These are phyloP conservation scores for Sanghuangporus weigelae DNA, from an alignment of 1,284 basidiomycete species.

Conservation along the genomic window DNA sequence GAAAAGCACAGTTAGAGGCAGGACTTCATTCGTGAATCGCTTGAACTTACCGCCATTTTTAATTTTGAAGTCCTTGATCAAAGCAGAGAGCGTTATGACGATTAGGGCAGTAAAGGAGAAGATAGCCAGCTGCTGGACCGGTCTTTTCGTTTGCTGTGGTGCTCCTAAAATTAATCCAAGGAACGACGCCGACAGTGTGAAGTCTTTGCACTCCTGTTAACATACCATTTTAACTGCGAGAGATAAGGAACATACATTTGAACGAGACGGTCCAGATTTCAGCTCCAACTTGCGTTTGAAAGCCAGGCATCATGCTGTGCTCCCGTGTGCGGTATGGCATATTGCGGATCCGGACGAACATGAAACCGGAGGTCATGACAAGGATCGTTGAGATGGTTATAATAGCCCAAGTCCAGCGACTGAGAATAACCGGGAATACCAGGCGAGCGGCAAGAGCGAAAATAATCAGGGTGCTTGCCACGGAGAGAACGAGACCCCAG, in stretches of 20 bases:
- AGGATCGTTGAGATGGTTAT: constrained; percentile 62
- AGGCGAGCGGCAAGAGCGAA: constrained; percentile 50
- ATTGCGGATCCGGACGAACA: constrained; percentile 94
- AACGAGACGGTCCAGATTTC: constrained; percentile 87
- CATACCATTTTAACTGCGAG: constrained; percentile 4
- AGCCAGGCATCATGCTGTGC: constrained; percentile 65
- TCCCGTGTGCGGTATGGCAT: constrained; percentile 79
- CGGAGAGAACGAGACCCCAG: constrained; percentile 52
- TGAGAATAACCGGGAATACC: constrained; percentile 66
- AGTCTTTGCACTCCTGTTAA: constrained; percentile 50
- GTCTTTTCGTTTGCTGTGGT: constrained; percentile 72
- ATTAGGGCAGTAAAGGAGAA: constrained; percentile 87
- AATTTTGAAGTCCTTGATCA: constrained; percentile 85
- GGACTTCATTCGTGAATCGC: not conserved
- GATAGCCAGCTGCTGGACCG: constrained; percentile 78
- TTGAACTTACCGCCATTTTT: constrained; percentile 76
- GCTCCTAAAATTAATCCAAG: constrained; percentile 80
- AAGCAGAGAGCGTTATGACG: constrained; percentile 81
- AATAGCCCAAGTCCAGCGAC: constrained; percentile 77
- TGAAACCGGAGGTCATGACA: constrained; percentile 87
- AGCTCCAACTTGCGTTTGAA: constrained; percentile 87
- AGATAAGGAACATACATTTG: constrained; percentile 67
- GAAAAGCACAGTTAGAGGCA: not conserved
- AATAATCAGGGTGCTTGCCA: constrained; percentile 38
- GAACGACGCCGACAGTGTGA: constrained; percentile 74